Evolutionary conservation across 345 rosid genomes (phyloP).

Genomic region (Camelina hispida): DNA sequence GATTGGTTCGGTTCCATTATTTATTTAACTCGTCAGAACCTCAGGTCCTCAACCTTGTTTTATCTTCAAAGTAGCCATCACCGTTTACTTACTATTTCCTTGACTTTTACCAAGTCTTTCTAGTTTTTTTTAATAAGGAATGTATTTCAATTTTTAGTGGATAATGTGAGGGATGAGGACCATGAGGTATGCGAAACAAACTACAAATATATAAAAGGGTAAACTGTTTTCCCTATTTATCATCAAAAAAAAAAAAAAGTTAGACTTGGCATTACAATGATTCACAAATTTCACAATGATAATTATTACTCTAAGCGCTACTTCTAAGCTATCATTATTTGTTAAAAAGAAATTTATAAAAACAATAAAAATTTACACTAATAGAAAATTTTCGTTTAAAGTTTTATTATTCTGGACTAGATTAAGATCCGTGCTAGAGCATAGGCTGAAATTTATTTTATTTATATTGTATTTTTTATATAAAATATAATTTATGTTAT

Average conservation of each 20-base stretch:
- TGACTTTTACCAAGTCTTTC: slow-evolving; percentile 9
- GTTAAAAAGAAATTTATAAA: too few relatives aligned
- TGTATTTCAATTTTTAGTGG: background rate
- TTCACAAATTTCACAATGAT: background rate
- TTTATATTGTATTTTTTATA: too few relatives aligned
- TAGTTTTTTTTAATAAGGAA: background rate
- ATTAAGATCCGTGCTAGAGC: too few relatives aligned
- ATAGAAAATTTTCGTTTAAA: background rate
- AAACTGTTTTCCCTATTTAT: background rate
- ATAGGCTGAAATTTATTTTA: too few relatives aligned
- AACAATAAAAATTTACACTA: background rate
- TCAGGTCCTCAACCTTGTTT: background rate
- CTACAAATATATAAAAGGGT: background rate
- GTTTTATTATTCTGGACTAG: too few relatives aligned
- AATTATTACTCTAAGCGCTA: background rate
- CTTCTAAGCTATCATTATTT: too few relatives aligned
- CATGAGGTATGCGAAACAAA: background rate
- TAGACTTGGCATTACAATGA: background rate
- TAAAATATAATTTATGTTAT: too few relatives aligned
- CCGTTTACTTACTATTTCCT: slow-evolving; percentile 4
- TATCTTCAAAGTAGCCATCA: background rate
- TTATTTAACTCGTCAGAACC: too few relatives aligned
- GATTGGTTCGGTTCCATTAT: too few relatives aligned
- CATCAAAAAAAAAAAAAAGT: background rate
- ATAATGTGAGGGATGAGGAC: background rate